These are phyloP conservation scores for Arthrobotrys sphaeroides DNA, from an alignment of 2,329 filamentous ascomycete species.

Conservation along the genomic window DNA sequence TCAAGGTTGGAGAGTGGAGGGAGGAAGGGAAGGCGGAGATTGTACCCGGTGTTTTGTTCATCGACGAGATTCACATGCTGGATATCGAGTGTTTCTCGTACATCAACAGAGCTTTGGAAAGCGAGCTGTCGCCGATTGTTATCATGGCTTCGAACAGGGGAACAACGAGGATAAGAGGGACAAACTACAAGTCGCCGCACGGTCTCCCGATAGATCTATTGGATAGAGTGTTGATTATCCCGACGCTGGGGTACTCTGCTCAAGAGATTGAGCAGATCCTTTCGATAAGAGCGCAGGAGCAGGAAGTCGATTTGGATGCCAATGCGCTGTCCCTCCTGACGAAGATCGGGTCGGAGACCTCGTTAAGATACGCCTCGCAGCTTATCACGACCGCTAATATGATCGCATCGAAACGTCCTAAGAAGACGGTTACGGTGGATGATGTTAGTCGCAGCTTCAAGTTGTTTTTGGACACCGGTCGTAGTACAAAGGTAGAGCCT, in stretches of 20 bases:
- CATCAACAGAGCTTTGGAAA: constrained; percentile 95
- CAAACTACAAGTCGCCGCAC: constrained; percentile 90
- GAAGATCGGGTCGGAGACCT: constrained; percentile 93
- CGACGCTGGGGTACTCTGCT: constrained; percentile 81
- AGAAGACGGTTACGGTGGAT: constrained; percentile 75
- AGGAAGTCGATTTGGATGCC: constrained; percentile 89
- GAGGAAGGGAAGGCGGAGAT: constrained; percentile 99
- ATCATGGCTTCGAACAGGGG: constrained; percentile 99
- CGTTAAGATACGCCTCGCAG: constrained; percentile 95
- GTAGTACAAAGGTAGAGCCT: constrained; percentile 73
- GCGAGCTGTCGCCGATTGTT: constrained; percentile 92
- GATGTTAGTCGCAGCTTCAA: constrained; percentile 94
- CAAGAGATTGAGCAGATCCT: constrained; percentile 94
- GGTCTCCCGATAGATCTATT: constrained; percentile 95
- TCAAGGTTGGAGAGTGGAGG: constrained; percentile 98
- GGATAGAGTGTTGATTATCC: constrained; percentile 94
- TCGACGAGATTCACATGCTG: constrained; percentile 99
- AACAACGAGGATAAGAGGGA: constrained; percentile 88
- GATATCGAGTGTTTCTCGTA: constrained; percentile 99
- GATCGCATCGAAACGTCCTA: constrained; percentile 81
- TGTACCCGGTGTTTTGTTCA: constrained; percentile 94
- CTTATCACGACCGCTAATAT: constrained; percentile 94
- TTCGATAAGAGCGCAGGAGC: constrained; percentile 88
- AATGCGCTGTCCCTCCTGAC: constrained; percentile 92
- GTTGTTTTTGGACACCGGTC: constrained; percentile 87